These are phyloP conservation scores for Aegilops tauschii DNA, from an alignment of 176 grass and related monocot genomes.

Conservation along the genomic window DNA sequence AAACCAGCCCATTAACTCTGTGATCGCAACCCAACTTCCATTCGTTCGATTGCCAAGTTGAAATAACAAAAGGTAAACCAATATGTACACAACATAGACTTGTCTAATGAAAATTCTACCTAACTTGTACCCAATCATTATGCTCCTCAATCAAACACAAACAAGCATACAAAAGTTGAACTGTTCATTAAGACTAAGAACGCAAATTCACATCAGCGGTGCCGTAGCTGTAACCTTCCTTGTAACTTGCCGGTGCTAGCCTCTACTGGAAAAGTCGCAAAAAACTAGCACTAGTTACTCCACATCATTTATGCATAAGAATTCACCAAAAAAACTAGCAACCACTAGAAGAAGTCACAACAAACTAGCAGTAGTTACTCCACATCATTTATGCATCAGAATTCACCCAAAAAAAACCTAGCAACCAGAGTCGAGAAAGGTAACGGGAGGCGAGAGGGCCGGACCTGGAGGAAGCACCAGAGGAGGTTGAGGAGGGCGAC, in stretches of 20 bases:
- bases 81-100: not conserved
- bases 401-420: not conserved
- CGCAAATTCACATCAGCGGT: not conserved
- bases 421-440: not conserved
- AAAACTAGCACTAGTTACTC: not conserved
- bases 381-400: not conserved
- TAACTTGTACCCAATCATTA: not conserved
- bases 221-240: not conserved
- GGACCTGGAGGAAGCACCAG: conserved; percentile 90
- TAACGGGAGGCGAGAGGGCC: not conserved
- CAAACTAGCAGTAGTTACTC: not conserved
- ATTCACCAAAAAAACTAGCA: not conserved
- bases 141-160: not conserved
- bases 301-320: not conserved
- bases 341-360: not conserved
- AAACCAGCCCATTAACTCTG: too few relatives aligned
- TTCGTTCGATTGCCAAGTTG: not conserved
- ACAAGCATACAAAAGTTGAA: not conserved
- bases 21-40: not conserved
- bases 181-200: not conserved
- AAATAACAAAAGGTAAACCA: not conserved
- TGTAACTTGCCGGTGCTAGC: not conserved
- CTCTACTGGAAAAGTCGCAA: not conserved
- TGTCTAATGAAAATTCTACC: not conserved
- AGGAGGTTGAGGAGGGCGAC: conserved; percentile 85